These are phyloP conservation scores for Simplicillium aogashimaense DNA, from an alignment of 2,329 filamentous ascomycete genomes.

Conservation along the genomic window DNA sequence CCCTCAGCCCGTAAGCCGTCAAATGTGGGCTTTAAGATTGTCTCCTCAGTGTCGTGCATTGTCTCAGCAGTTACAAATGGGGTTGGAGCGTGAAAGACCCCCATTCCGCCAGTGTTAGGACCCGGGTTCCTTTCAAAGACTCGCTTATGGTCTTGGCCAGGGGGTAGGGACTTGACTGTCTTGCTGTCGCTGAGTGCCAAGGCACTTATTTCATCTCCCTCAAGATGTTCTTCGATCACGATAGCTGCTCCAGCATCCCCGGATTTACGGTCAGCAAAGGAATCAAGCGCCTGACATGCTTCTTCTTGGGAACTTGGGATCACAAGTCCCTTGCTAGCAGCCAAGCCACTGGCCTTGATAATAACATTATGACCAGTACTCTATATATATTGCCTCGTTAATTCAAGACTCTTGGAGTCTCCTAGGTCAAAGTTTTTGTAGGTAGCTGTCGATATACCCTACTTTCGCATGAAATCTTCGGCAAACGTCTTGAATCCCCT, in stretches of 20 bases:
- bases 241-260: constrained; percentile 57
- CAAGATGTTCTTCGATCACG: constrained; percentile 63
- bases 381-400: constrained; percentile 52
- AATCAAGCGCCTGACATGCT: constrained; percentile 50
- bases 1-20: constrained; percentile 51
- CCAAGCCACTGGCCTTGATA: constrained; percentile 66
- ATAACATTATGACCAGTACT: constrained; percentile 49
- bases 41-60: constrained; percentile 46
- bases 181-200: constrained; percentile 59
- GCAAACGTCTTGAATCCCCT: constrained; percentile 69
- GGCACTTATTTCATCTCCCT: constrained; percentile 61
- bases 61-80: constrained; percentile 40
- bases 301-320: constrained; percentile 38
- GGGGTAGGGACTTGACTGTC: constrained; percentile 53
- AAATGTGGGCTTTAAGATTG: constrained; percentile 53
- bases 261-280: constrained; percentile 60
- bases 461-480: constrained; percentile 68
- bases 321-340: constrained; percentile 58
- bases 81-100: constrained; percentile 57
- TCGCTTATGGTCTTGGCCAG: constrained; percentile 65
- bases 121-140: constrained; percentile 59
- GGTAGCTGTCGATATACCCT: constrained; percentile 63
- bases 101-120: constrained; percentile 68
- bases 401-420: constrained; percentile 17
- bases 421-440: constrained; percentile 54